Conservation (phyloP, 495 filamentous ascomycete species). For the Parathielavia appendiculata region DNA sequence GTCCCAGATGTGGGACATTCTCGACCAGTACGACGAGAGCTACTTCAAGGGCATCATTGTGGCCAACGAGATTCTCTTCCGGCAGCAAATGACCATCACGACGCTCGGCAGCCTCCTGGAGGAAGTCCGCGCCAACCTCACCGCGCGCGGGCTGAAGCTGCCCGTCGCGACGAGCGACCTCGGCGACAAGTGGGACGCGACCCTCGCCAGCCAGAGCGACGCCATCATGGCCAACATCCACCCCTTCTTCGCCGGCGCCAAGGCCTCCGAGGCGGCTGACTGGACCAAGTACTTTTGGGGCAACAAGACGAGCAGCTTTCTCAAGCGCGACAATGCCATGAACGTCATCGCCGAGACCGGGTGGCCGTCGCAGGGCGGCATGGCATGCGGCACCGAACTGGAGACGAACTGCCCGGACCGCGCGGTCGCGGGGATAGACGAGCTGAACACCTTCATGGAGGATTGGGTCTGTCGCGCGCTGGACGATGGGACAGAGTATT, state of each 20-base stretch:
- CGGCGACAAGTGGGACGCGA: slow-evolving; percentile 76
- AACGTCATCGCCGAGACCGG: slow-evolving; percentile 85
- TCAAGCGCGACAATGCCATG: slow-evolving; percentile 53
- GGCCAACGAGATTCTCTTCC: slow-evolving; percentile 91
- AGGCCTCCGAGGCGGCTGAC: slow-evolving; percentile 58
- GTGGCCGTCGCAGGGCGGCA: slow-evolving; percentile 86
- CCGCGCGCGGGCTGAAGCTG: slow-evolving; percentile 57
- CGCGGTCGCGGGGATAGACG: slow-evolving; percentile 69
- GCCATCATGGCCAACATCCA: slow-evolving; percentile 96
- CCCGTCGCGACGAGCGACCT: slow-evolving; percentile 87
- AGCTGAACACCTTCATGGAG: slow-evolving; percentile 84
- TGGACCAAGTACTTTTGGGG: slow-evolving; percentile 92
- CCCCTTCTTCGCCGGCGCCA: slow-evolving; percentile 88
- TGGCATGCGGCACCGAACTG: slow-evolving; percentile 57
- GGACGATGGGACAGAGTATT: slow-evolving; percentile 79
- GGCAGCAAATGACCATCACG: slow-evolving; percentile 61
- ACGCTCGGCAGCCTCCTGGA: slow-evolving; percentile 61
- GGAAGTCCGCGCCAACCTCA: slow-evolving; percentile 67
- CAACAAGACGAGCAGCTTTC: slow-evolving; percentile 51
- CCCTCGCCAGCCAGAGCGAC: slow-evolving; percentile 65
- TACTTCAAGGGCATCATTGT: slow-evolving; percentile 83
- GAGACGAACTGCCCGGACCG: slow-evolving; percentile 52
- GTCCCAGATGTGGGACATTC: slow-evolving; percentile 69
- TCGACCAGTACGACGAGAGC: slow-evolving; percentile 60
- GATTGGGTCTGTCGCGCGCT: slow-evolving; percentile 80